A percentile compares a stretch with the other conserved stretches of the same genome.
Conservation (phyloP, 768 basidiomycete species). For the Kockovaella imperatae region DNA sequence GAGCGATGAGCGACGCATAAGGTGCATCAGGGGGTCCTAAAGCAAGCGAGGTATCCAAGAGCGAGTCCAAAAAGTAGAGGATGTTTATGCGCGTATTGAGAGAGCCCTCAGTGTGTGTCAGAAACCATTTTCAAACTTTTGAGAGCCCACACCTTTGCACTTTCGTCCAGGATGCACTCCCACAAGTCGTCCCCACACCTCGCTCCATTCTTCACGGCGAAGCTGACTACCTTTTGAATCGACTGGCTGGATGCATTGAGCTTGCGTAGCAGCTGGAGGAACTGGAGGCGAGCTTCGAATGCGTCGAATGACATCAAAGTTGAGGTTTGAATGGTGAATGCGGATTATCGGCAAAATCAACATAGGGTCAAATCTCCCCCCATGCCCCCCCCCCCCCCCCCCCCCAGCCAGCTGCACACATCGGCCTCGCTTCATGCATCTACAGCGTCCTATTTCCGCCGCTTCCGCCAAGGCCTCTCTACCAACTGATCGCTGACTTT, state of each 20-base stretch:
- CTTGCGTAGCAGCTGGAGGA: conserved; percentile 55
- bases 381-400: too few relatives aligned
- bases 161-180: conserved; percentile 88
- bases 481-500: conserved; percentile 19
- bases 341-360: not conserved
- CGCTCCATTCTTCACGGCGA: conserved; percentile 73
- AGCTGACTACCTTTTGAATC: conserved; percentile 78
- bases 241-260: conserved; percentile 77
- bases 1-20: conserved; percentile 67
- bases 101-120: conserved; percentile 55
- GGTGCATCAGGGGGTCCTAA: conserved; percentile 47
- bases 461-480: conserved; percentile 23
- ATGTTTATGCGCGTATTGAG: conserved; percentile 90
- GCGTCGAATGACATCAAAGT: conserved; percentile 42
- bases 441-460: not conserved
- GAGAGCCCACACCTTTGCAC: conserved; percentile 59
- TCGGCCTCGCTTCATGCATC: not conserved
- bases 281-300: conserved; percentile 56
- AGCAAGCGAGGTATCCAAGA: conserved; percentile 45
- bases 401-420: not conserved
- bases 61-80: conserved; percentile 78
- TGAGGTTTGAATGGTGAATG: not conserved
- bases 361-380: too few relatives aligned
- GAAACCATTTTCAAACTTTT: not conserved
- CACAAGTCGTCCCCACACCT: conserved; percentile 85